Base-by-base conservation (phyloP, 2,329 filamentous ascomycete species). In the Lecanicillium sp. region DNA sequence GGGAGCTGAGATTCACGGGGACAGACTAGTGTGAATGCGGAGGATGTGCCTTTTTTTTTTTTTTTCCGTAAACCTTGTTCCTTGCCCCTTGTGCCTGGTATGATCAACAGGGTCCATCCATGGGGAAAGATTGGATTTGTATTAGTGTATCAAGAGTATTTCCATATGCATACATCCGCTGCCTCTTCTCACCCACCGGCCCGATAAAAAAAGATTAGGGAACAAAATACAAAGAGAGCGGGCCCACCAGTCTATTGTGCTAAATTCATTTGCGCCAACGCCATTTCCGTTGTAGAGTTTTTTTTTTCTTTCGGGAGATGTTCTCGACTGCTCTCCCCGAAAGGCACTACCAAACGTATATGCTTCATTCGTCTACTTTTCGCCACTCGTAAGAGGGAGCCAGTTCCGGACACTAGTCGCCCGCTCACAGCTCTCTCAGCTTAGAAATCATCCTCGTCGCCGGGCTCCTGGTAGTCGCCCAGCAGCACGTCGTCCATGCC, bases 401-500 rank as follows among this genome's bases (percentile, higher is more conserved):
- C n/a, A n/a, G n/a, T n/a, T n/a, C n/a, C n/a, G n/a, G n/a, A n/a
- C n/a, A n/a, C n/a, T n/a, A n/a, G n/a, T n/a, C n/a, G n/a, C n/a
- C n/a, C n/a, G n/a, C n/a, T n/a, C n/a, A n/a, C n/a, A n/a, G n/a
- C 11, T 7, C 17, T n/a, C n/a, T 12, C 10, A 20, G 10, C 7
- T 44, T 9, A 44, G 14, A 44, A 65, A 26, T 67, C 64, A 32
- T 70, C 65, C 30, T 68, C 66, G 19, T 68, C 78, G 50, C 71
- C 67, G 60, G 84, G 86, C 52, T 77, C 78, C 54, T 74, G 76
- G 60, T 83, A 86, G 58, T 91, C 84, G 11, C 83, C 84, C 27
- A 94, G 72, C 43, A 91, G 68, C 46, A 94, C 81, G 61, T 90
- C 86, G 56, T 88, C 84, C 62, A 78, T 58, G 60, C 75, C 62